These are phyloP conservation scores for Arachis stenosperma DNA, from an alignment of 306 rosid species.

Conservation along the genomic window DNA sequence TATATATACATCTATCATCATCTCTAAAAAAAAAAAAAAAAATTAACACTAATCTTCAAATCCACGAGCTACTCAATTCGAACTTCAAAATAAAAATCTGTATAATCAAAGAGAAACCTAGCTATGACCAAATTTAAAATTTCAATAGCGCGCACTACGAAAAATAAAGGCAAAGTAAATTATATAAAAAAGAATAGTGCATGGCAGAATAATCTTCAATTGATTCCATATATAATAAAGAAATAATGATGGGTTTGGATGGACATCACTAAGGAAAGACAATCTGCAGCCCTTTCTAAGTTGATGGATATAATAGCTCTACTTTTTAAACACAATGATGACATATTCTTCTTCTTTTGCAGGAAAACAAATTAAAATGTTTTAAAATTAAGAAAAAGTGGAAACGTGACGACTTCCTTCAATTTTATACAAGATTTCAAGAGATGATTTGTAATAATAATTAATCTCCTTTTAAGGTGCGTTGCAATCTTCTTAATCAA, in stretches of 20 bases:
- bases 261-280: constrained; percentile 46
- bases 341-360: constrained; percentile 44
- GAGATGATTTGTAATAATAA: constrained; percentile 39
- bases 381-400: constrained; percentile 45
- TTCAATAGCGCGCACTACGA: not conserved
- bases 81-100: no score
- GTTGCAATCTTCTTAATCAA: constrained; percentile 50
- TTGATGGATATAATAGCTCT: constrained; percentile 46
- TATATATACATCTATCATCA: no score
- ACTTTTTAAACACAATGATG: constrained; percentile 46
- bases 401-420: constrained; percentile 37
- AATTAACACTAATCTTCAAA: no score
- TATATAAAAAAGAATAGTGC: constrained; percentile 21
- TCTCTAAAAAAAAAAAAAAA: no score
- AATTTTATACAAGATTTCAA: constrained; percentile 38
- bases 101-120: no score
- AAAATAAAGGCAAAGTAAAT: constrained; percentile 23
- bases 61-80: no score
- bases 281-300: constrained; percentile 53
- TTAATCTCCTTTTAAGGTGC: constrained; percentile 26
- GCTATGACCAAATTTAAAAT: no score
- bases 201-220: constrained; percentile 23
- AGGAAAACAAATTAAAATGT: constrained; percentile 30
- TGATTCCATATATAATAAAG: not conserved
- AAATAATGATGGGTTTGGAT: constrained; percentile 44